These are phyloP conservation scores for Lyophyllum shimeji DNA, from an alignment of 768 basidiomycete species.

Conservation along the genomic window DNA sequence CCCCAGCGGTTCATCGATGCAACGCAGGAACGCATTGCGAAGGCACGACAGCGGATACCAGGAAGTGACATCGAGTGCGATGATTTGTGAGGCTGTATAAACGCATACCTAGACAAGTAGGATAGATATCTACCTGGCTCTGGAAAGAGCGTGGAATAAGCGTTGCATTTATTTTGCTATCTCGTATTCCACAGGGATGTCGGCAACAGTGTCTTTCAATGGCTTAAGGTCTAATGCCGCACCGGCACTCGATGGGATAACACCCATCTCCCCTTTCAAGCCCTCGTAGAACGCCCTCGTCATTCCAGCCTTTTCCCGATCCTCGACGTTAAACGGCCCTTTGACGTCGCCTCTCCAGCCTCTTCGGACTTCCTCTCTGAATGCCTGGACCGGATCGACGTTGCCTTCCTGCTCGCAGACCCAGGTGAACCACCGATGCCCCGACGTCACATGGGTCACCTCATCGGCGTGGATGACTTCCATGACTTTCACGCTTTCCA, in stretches of 20 bases:
- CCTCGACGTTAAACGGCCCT: slow-evolving; percentile 81
- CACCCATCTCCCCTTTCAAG: slow-evolving; percentile 59
- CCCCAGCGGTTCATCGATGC: slow-evolving; percentile 43
- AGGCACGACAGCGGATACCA: slow-evolving; percentile 7
- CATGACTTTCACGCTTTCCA: slow-evolving; percentile 63
- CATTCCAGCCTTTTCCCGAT: slow-evolving; percentile 73
- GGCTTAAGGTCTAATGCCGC: slow-evolving; percentile 4
- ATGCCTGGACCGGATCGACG: slow-evolving; percentile 61
- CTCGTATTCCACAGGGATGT: slow-evolving; percentile 18
- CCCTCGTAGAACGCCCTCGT: slow-evolving; percentile 71
- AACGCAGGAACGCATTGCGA: slow-evolving; percentile 26
- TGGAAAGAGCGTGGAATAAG: no score
- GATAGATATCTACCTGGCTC: background rate
- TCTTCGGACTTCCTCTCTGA: slow-evolving; percentile 65
- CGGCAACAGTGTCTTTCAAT: slow-evolving; percentile 15
- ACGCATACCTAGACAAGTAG: background rate
- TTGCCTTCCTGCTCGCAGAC: slow-evolving; percentile 51
- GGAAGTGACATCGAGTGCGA: background rate
- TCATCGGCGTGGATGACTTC: slow-evolving; percentile 82
- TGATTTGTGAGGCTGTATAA: background rate
- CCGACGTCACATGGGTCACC: slow-evolving; percentile 79
- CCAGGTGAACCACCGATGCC: slow-evolving; percentile 85
- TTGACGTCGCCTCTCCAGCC: slow-evolving; percentile 75
- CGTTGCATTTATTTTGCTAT: background rate
- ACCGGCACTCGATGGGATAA: background rate